These are phyloP conservation scores for Oxytropis ochrocephala DNA, from an alignment of 306 rosid genomes.

Conservation along the genomic window DNA sequence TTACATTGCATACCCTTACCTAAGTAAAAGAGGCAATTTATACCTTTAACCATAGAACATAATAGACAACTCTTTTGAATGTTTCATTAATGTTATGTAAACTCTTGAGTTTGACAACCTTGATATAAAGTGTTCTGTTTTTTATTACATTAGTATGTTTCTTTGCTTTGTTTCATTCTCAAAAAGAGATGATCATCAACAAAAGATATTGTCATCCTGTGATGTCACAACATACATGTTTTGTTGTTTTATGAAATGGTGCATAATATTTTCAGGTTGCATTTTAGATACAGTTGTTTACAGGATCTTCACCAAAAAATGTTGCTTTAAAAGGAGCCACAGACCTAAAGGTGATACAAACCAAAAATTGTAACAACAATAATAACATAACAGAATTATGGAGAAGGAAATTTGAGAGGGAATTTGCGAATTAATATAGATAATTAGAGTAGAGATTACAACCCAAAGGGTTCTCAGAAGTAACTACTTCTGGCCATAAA, in stretches of 20 bases:
- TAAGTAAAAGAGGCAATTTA: neutral
- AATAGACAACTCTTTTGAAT: neutral
- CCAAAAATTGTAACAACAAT: too few relatives aligned
- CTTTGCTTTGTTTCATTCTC: neutral
- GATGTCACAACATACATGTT: neutral
- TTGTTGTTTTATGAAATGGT: slow-evolving; percentile 10
- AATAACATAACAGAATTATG: too few relatives aligned
- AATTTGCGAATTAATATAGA: too few relatives aligned
- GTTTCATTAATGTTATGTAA: too few relatives aligned
- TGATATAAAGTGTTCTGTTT: neutral
- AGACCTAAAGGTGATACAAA: too few relatives aligned
- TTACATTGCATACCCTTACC: neutral
- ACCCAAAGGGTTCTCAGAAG: too few relatives aligned
- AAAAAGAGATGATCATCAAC: neutral
- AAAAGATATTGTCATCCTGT: neutral
- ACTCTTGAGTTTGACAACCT: too few relatives aligned
- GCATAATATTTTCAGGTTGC: slow-evolving; percentile 45
- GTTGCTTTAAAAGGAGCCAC: slow-evolving; percentile 39
- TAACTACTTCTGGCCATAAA: too few relatives aligned
- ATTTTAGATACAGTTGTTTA: slow-evolving; percentile 39
- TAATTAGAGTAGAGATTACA: too few relatives aligned
- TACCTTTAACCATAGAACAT: neutral
- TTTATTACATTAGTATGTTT: neutral
- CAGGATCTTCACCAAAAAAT: slow-evolving; percentile 41
- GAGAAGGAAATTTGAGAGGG: too few relatives aligned